These are phyloP conservation scores for Monosporascus sp. DNA, from an alignment of 2,329 filamentous ascomycete genomes.

Conservation along the genomic window DNA sequence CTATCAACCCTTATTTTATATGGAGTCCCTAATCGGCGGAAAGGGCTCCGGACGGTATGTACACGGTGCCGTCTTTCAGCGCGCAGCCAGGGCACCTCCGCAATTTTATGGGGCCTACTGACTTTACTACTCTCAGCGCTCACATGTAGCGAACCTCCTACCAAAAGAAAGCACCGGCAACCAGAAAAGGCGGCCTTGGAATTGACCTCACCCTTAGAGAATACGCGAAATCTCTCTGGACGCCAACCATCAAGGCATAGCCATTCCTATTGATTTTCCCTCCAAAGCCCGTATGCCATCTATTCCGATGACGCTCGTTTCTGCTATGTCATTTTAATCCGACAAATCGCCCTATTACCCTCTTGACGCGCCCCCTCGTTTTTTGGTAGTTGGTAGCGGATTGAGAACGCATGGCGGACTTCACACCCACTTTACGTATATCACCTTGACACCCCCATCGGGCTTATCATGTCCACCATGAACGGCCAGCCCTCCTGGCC, in stretches of 20 bases:
- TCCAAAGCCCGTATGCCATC: conserved; percentile 41
- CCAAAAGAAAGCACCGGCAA: not conserved
- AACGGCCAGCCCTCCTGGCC: conserved; percentile 63
- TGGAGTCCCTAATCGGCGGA: no score
- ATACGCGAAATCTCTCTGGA: conserved; percentile 43
- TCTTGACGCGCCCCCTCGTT: conserved; percentile 46
- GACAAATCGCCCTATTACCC: conserved; percentile 39
- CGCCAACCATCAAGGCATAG: conserved; percentile 47
- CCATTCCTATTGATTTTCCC: conserved; percentile 35
- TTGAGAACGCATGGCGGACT: conserved; percentile 47
- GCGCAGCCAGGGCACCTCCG: no score
- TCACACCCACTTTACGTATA: conserved; percentile 32
- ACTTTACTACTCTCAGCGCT: no score
- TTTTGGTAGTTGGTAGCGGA: not conserved
- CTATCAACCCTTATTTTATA: no score
- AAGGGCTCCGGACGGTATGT: not conserved
- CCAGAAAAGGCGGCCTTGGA: not conserved
- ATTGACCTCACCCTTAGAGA: conserved; percentile 50
- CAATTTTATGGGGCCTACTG: no score
- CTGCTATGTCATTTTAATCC: conserved; percentile 44
- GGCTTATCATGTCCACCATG: conserved; percentile 58
- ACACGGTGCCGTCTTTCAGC: not conserved
- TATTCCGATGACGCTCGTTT: conserved; percentile 46
- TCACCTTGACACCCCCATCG: conserved; percentile 40
- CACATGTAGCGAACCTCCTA: not conserved